Percentiles rank a stretch among this genome's conserved stretches.
These are phyloP conservation scores for Jimgerdemannia lactiflua DNA, from an alignment of 192 early-diverging fungal genomes.

Conservation along the genomic window DNA sequence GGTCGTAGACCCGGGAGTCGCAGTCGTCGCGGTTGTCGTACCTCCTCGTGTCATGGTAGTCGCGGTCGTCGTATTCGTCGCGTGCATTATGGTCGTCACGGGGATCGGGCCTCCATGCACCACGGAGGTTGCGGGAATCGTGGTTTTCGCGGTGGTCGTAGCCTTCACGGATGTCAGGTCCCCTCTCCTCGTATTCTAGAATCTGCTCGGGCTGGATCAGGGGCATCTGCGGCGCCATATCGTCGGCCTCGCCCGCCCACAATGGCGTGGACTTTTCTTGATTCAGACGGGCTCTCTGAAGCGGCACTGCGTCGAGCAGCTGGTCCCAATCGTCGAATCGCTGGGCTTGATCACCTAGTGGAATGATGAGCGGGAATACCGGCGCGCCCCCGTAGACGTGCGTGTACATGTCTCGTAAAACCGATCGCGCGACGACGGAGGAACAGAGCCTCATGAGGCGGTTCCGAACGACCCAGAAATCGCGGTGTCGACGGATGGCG, in stretches of 20 bases:
- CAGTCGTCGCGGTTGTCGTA: too few relatives aligned
- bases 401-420: background rate
- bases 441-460: background rate
- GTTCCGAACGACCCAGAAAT: background rate
- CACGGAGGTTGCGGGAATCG: too few relatives aligned
- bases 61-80: too few relatives aligned
- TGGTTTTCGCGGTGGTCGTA: background rate
- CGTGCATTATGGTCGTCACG: too few relatives aligned
- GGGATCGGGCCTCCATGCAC: too few relatives aligned
- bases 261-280: background rate
- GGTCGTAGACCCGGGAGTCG: too few relatives aligned
- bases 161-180: background rate
- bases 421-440: background rate
- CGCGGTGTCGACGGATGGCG: background rate
- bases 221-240: background rate
- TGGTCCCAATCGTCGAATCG: background rate
- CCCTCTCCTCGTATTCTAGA: background rate
- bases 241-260: background rate
- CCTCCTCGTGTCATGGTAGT: too few relatives aligned
- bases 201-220: background rate
- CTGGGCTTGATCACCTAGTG: background rate
- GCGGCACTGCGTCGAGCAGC: background rate
- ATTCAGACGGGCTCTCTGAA: background rate
- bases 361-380: background rate
- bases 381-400: background rate